A percentile compares a stretch with the other conserved stretches of the same genome.
phyloP scores from a whole-genome alignment of 345 rosid species.

The Melaleuca quinquenervia region DNA sequence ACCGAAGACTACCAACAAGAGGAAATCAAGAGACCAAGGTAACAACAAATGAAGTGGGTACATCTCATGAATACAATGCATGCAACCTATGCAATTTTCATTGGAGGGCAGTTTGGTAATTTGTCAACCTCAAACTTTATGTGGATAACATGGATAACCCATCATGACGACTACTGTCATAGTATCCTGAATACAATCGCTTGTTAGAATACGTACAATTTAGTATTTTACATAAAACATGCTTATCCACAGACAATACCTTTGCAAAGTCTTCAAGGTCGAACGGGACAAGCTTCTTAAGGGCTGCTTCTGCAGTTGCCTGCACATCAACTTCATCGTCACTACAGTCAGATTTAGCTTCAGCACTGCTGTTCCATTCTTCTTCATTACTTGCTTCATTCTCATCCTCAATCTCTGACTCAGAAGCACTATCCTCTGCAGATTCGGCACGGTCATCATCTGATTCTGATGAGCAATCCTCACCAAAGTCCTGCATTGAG shows the following conservation, averaged over 20 bases:
- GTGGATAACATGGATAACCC: background rate
- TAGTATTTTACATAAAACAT: background rate
- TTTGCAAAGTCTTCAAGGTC: constrained; percentile 65
- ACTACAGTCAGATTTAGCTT: constrained; percentile 59
- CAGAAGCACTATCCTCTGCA: constrained; percentile 56
- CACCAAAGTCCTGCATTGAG: constrained; percentile 60
- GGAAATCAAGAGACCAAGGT: background rate
- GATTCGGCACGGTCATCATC: constrained; percentile 62
- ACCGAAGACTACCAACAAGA: background rate
- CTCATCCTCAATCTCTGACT: constrained; percentile 82
- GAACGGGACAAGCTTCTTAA: constrained; percentile 65
- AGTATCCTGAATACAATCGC: background rate
- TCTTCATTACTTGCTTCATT: constrained; percentile 59
- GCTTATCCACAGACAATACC: constrained; percentile 24
- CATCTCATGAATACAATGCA: background rate
- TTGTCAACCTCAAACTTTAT: background rate
- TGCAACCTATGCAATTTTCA: background rate
- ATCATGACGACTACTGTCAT: background rate
- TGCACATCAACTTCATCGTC: constrained; percentile 47
- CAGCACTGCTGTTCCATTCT: constrained; percentile 57
- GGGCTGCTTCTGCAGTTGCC: constrained; percentile 72
- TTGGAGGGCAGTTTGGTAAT: background rate
- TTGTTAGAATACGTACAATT: background rate
- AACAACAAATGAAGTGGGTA: background rate
- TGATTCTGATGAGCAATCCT: constrained; percentile 59